Base-by-base conservation (phyloP, 495 filamentous ascomycete species). In the Physcia stellaris region DNA sequence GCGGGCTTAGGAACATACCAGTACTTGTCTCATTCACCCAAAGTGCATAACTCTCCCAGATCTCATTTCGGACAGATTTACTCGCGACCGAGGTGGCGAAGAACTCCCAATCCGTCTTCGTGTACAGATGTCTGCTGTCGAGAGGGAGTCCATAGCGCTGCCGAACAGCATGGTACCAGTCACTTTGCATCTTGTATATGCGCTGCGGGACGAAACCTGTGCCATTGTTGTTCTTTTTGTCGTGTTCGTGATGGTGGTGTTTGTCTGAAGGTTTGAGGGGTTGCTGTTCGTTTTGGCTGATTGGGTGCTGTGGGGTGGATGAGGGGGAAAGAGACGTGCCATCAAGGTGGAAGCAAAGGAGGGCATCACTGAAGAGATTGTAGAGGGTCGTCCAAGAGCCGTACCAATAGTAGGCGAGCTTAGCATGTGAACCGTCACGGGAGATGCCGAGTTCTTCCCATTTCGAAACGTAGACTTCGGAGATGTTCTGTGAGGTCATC, bases 351-450 rank as follows among this genome's bases (percentile, higher is more conserved):
- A 92, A 87, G 56, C 80, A 85, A 37, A 94, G 74, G 13, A 86
- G 67, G 6, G 78, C 71, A 47, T 94, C 86, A 22, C 77, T 80
- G 58, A 81, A 94, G 19, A 93, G 67, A 47, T 93, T 94, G 60
- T 95, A 95, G 15, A 94, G 70, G 1, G 85, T 94, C 32, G 86
- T 93, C 88, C 88, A 96, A 30, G 80, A 86, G 9, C 88, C 88
- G 49, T 83, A 86, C 86, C 88, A 94, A 37, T 86, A 73, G 56
- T 96, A 96, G 1, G 88, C 81, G 24, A 96, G 63, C 54, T 94
- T 93, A 19, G 85, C 84, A 49, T 94, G 83, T 1, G 79, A 73
- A 27, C 73, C 67, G 57, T 96, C 88, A 19, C 84, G 67, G 0
- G 81, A 83, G 50, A 92, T 77, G 37, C 75, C 87, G 43, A 72